phyloP scores from a whole-genome alignment of 371 early-diverging fungal species.

The Apophysomyces elegans region DNA sequence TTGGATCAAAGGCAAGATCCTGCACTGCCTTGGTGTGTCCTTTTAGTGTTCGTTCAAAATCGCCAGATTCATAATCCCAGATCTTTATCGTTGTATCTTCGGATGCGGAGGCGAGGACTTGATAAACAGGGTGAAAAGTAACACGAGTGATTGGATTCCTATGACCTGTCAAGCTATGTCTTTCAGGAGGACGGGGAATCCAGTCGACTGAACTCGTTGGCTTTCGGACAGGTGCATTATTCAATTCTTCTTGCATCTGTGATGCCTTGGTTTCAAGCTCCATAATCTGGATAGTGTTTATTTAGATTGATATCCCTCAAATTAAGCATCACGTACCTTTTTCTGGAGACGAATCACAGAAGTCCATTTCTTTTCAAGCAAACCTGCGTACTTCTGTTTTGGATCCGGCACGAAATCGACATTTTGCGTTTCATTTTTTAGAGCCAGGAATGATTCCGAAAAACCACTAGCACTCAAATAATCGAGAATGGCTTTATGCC shows the following conservation, averaged over 20 bases:
- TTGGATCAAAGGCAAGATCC: constrained; percentile 80
- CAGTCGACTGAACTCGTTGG: constrained; percentile 70
- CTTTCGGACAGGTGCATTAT: constrained; percentile 68
- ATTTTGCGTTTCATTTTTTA: constrained; percentile 77
- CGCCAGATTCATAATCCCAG: constrained; percentile 91
- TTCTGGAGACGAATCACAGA: constrained; percentile 90
- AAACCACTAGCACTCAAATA: constrained; percentile 80
- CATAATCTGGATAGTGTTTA: constrained; percentile 68
- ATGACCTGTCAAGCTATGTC: constrained; percentile 76
- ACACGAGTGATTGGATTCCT: constrained; percentile 83
- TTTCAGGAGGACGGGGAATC: constrained; percentile 85
- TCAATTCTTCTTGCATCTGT: constrained; percentile 78
- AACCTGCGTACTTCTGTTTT: constrained; percentile 79
- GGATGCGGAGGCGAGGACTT: constrained; percentile 83
- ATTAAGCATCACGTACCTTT: constrained; percentile 58
- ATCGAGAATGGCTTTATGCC: constrained; percentile 85
- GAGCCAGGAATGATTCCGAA: constrained; percentile 65
- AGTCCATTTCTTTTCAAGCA: constrained; percentile 95
- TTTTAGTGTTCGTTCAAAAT: constrained; percentile 87
- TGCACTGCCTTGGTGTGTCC: constrained; percentile 95
- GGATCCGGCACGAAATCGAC: constrained; percentile 75
- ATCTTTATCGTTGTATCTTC: constrained; percentile 92
- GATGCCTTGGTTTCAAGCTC: constrained; percentile 83
- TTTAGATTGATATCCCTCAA: neutral
- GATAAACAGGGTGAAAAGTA: constrained; percentile 87